Evolutionary conservation across 202 grass and related monocot species (phyloP).

Genomic region (Eragrostis tef): DNA sequence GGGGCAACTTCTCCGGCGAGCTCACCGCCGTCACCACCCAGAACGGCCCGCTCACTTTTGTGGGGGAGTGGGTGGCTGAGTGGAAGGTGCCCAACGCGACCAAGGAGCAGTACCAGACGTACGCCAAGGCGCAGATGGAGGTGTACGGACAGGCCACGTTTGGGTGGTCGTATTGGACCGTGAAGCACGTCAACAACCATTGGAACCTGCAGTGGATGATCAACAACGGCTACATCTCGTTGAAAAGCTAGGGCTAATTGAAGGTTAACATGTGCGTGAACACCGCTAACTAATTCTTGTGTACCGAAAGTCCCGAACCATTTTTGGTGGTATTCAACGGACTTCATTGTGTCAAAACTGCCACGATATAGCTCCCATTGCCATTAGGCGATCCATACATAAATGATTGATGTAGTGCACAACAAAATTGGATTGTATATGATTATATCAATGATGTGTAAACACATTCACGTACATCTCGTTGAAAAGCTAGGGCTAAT

Average conservation of each 20-base stretch:
- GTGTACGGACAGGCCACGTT: slow-evolving; percentile 58
- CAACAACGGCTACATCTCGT: slow-evolving; percentile 52
- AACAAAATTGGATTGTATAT: no score
- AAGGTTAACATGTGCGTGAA: no score
- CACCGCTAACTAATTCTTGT: no score
- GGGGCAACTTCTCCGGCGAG: slow-evolving; percentile 40
- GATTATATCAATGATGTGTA: no score
- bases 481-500: slow-evolving; percentile 35
- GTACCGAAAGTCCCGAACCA: no score
- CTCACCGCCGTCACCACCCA: slow-evolving; percentile 30
- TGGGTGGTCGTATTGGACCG: slow-evolving; percentile 63
- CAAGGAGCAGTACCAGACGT: slow-evolving; percentile 56
- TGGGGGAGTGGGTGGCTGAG: slow-evolving; percentile 62
- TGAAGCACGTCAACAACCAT: slow-evolving; percentile 50
- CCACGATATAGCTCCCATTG: no score
- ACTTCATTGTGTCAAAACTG: no score
- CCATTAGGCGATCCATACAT: no score
- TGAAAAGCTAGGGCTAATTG: slow-evolving; percentile 35
- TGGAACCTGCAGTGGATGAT: slow-evolving; percentile 71
- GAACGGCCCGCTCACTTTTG: slow-evolving; percentile 55
- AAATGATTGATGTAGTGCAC: no score
- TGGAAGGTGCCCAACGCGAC: slow-evolving; percentile 46
- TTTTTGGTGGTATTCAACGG: no score
- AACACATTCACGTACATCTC: slow-evolving; percentile 51
- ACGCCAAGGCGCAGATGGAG: slow-evolving; percentile 43